Conservation (phyloP, 129 eudicot species). For the Pseudognaphalium luteoalbum region DNA sequence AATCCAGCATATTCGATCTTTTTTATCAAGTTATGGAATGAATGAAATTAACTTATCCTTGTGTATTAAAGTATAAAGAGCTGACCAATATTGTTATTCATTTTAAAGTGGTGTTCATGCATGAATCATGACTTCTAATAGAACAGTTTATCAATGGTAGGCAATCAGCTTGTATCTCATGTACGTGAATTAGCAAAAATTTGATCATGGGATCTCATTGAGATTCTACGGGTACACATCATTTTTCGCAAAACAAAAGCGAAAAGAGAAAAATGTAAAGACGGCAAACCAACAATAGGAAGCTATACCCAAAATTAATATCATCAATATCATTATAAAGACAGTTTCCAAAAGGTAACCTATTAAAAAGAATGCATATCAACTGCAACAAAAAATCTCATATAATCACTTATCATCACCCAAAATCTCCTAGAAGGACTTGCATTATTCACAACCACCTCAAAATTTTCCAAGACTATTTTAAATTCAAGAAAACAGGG, state of each 20-base stretch:
- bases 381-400: conserved; percentile 14
- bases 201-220: too few species aligned
- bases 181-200: too few species aligned
- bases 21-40: neutral
- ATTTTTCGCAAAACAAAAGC: too few species aligned
- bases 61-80: neutral
- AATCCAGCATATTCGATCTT: neutral
- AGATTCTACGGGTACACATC: too few species aligned
- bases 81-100: too few species aligned
- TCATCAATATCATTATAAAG: neutral
- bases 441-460: conserved; percentile 19
- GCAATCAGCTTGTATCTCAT: too few species aligned
- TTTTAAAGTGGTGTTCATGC: too few species aligned
- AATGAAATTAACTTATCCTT: conserved; percentile 3
- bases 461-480: neutral
- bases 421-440: conserved; percentile 12
- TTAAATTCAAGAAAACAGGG: conserved; percentile 5
- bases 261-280: too few species aligned
- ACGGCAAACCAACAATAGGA: too few species aligned
- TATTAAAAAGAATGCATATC: neutral
- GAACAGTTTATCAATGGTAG: too few species aligned
- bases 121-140: too few species aligned
- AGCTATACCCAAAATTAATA: neutral
- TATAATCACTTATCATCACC: conserved; percentile 1
- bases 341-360: neutral